phyloP scores from a whole-genome alignment of 169 alveolate species.

The Cryptosporidium tyzzeri region DNA sequence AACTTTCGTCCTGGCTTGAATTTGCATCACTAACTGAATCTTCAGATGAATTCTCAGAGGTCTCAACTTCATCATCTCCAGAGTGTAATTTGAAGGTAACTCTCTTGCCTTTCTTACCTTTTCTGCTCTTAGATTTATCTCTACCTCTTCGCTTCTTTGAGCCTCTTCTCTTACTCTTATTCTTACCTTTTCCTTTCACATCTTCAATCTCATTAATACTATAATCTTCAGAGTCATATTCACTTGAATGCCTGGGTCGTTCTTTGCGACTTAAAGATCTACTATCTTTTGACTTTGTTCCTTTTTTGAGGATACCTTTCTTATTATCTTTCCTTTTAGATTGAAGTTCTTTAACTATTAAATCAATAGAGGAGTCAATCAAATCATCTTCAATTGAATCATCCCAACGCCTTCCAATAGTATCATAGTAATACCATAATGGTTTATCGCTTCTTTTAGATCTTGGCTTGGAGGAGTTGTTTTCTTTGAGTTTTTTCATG shows the following conservation, averaged over 20 bases:
- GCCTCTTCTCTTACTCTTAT: neutral
- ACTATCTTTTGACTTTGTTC: neutral
- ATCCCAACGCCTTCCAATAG: constrained; percentile 72
- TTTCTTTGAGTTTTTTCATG: constrained; percentile 21
- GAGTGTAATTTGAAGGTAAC: neutral
- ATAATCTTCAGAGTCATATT: neutral
- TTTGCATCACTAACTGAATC: neutral
- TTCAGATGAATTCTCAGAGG: neutral
- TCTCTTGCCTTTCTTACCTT: constrained; percentile 1
- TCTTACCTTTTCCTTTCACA: neutral
- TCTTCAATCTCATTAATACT: constrained; percentile 7
- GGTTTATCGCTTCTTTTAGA: constrained; percentile 3
- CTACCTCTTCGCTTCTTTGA: neutral
- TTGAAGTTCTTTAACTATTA: constrained; percentile 10
- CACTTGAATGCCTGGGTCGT: neutral
- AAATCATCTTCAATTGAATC: constrained; percentile 36
- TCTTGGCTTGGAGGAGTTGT: neutral
- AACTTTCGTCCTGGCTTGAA: neutral
- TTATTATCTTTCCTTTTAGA: constrained; percentile 3
- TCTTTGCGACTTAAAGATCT: neutral
- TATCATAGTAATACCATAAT: constrained; percentile 66
- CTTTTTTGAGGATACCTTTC: neutral
- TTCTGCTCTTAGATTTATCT: neutral
- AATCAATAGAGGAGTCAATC: constrained; percentile 28
- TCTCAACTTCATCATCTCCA: constrained; percentile 6